phyloP scores from a whole-genome alignment of 2,329 filamentous ascomycete species.

The Ceratocystis albifundus region DNA sequence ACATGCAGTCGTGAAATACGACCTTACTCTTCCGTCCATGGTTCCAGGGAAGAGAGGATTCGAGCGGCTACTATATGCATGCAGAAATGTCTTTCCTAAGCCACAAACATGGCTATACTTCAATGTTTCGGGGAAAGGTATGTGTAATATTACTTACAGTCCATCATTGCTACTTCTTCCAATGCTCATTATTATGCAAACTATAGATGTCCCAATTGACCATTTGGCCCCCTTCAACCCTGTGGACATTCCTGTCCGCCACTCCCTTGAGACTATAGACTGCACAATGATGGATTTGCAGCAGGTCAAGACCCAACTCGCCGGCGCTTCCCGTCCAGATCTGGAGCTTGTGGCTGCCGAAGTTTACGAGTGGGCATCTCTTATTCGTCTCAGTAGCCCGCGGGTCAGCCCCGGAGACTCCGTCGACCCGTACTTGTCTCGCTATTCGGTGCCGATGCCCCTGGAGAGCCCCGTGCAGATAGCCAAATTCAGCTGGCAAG shows the following conservation, averaged over 20 bases:
- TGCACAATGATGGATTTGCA: constrained; percentile 37
- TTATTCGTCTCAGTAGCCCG: constrained; percentile 56
- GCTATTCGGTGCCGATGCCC: constrained; percentile 37
- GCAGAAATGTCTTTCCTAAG: constrained; percentile 59
- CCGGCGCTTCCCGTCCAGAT: constrained; percentile 26
- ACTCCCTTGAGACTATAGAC: constrained; percentile 35
- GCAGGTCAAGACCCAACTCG: constrained; percentile 9
- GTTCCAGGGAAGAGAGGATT: constrained; percentile 73
- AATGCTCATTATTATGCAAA: background rate
- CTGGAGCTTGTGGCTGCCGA: constrained; percentile 40
- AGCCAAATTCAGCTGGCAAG: constrained; percentile 48
- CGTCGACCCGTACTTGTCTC: constrained; percentile 57
- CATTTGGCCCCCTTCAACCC: constrained; percentile 24
- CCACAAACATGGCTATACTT: constrained; percentile 68
- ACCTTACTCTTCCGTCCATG: constrained; percentile 66
- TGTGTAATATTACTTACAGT: background rate
- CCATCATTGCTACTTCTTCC: background rate
- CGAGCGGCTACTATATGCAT: constrained; percentile 64
- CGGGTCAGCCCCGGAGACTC: constrained; percentile 45
- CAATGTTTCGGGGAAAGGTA: constrained; percentile 37
- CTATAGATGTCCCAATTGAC: constrained; percentile 13
- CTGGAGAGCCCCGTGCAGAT: constrained; percentile 29
- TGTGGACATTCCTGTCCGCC: background rate
- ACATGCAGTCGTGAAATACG: constrained; percentile 56
- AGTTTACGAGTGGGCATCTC: constrained; percentile 62